phyloP scores from a whole-genome alignment of 352 stramenopile species.

The Phytophthora idaei region DNA sequence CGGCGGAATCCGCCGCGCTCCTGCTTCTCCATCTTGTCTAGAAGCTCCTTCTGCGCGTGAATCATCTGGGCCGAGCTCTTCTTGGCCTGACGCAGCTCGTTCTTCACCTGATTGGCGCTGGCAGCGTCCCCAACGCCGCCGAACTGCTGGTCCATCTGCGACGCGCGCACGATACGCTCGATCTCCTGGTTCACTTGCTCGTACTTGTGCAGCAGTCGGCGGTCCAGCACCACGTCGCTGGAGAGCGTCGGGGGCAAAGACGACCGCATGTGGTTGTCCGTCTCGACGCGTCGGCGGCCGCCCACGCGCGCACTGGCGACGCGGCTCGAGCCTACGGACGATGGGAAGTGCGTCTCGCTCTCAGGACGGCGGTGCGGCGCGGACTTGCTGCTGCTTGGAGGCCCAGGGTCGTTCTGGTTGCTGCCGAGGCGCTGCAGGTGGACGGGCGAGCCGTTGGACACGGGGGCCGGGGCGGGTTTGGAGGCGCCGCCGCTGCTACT shows the following conservation, averaged over 20 bases:
- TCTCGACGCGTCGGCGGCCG: constrained; percentile 39
- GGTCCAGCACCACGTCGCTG: constrained; percentile 55
- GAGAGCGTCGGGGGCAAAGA: constrained; percentile 44
- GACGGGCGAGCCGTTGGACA: constrained; percentile 7
- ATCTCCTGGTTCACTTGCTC: constrained; percentile 82
- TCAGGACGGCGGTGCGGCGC: constrained; percentile 5
- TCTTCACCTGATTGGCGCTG: constrained; percentile 41
- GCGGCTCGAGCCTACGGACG: constrained; percentile 10
- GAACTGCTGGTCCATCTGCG: constrained; percentile 48
- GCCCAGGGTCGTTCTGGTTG: not conserved
- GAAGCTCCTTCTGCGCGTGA: constrained; percentile 79
- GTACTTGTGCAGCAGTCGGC: constrained; percentile 71
- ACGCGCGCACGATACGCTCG: constrained; percentile 66
- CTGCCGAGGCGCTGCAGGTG: constrained; percentile 26
- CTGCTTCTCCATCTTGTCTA: constrained; percentile 83
- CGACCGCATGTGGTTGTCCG: constrained; percentile 38
- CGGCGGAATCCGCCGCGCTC: constrained; percentile 66
- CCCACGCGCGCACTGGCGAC: constrained; percentile 23
- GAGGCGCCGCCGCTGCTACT: not conserved
- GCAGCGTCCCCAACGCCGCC: constrained; percentile 14
- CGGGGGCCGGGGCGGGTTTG: constrained; percentile 8
- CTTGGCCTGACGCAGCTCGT: constrained; percentile 64
- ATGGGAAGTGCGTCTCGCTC: constrained; percentile 14
- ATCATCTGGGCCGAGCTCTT: constrained; percentile 77
- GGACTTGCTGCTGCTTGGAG: constrained; percentile 17